A percentile compares a stretch with the other conserved stretches of the same genome.
Conservation (phyloP, 257 asterid species). For the Solanum dulcamara region DNA sequence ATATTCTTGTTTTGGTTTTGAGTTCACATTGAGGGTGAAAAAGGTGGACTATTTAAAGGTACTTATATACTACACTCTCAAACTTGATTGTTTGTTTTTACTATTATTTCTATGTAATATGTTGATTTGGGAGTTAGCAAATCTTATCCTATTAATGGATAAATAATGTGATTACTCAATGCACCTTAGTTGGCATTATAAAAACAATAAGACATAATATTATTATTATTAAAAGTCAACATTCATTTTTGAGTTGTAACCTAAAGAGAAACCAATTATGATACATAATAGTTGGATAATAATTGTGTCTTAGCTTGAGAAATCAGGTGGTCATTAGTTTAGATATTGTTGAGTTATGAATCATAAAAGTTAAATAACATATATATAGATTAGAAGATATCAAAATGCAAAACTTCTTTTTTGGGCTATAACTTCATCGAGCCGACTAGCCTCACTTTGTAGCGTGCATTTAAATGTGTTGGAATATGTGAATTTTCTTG, state of each 20-base stretch:
- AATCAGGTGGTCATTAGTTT: not conserved
- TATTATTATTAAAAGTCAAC: slow-evolving; percentile 11
- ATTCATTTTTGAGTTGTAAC: not conserved
- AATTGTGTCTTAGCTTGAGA: not conserved
- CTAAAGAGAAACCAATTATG: not conserved
- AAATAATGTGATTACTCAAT: slow-evolving; percentile 8
- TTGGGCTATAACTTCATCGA: no score
- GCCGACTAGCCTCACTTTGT: no score
- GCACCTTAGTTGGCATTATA: slow-evolving; percentile 13
- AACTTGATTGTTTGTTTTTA: slow-evolving; percentile 5
- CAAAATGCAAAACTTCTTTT: no score
- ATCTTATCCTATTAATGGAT: slow-evolving; percentile 20
- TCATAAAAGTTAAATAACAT: not conserved
- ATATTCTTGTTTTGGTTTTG: not conserved
- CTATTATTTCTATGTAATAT: not conserved
- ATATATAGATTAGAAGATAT: not conserved
- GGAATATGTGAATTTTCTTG: not conserved
- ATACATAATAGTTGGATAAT: not conserved
- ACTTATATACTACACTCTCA: not conserved
- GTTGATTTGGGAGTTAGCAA: slow-evolving; percentile 53
- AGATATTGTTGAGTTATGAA: not conserved
- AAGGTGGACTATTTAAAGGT: not conserved
- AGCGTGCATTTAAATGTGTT: no score
- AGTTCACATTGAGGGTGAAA: not conserved
- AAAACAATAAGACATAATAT: not conserved